Conservation (phyloP, 208 protist species). For the Trypanosoma boissoni region DNA sequence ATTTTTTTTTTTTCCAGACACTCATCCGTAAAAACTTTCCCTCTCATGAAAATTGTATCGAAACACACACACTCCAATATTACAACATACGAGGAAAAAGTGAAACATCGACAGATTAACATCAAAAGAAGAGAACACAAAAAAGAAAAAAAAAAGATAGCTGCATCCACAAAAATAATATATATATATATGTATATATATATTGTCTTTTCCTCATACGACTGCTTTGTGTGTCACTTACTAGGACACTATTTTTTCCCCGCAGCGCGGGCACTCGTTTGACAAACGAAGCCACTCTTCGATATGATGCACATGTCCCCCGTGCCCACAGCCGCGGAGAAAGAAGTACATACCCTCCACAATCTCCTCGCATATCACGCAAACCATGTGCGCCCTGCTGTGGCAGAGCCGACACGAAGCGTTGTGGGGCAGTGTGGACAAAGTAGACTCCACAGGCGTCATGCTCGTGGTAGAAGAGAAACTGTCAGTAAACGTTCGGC, state of each 20-base stretch:
- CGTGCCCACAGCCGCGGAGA: conserved; percentile 80
- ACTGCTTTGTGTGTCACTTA: neutral
- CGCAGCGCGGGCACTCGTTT: conserved; percentile 72
- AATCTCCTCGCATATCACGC: conserved; percentile 78
- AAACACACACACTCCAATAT: no score
- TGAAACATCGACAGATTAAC: no score
- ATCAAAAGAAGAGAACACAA: no score
- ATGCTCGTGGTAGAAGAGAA: conserved; percentile 11
- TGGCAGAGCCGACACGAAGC: conserved; percentile 51
- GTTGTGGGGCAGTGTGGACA: conserved; percentile 42
- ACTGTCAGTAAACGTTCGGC: neutral
- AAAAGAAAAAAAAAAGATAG: no score
- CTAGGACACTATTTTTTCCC: conserved; percentile 34
- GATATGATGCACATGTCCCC: conserved; percentile 80
- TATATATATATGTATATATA: conserved; percentile 18
- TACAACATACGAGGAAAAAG: no score
- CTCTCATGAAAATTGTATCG: no score
- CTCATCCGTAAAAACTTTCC: no score
- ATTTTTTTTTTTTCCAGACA: no score
- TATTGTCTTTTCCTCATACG: neutral
- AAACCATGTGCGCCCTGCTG: conserved; percentile 49
- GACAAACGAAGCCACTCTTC: conserved; percentile 68
- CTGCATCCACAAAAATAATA: neutral
- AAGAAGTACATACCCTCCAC: conserved; percentile 84
- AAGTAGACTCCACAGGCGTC: no score